Conservation (phyloP, 148 eudicot genomes). For the Camellia lanceoleosa region DNA sequence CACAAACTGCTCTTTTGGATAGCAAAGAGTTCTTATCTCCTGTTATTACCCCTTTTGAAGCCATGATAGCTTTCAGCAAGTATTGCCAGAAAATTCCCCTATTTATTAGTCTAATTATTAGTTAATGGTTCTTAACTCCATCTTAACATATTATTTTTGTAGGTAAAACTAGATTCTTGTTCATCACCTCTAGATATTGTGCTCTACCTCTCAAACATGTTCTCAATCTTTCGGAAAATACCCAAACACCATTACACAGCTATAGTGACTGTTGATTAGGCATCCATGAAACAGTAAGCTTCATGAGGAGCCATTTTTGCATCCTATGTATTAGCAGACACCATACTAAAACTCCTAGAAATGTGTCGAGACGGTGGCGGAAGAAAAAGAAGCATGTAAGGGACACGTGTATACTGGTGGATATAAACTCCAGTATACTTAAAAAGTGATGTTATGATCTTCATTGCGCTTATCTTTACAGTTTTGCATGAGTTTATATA, state of each 20-base stretch:
- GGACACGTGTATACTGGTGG: too few relatives aligned
- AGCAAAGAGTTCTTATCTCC: conserved; percentile 98
- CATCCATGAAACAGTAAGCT: neutral
- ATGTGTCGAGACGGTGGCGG: neutral
- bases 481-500: too few relatives aligned
- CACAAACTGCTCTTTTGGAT: conserved; percentile 93
- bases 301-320: neutral
- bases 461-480: too few relatives aligned
- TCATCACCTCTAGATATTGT: neutral
- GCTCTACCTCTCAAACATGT: neutral
- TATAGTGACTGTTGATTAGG: neutral
- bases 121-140: neutral
- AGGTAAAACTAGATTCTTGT: neutral
- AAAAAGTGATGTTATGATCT: too few relatives aligned
- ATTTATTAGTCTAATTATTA: neutral
- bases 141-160: neutral
- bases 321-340: neutral
- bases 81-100: conserved; percentile 11
- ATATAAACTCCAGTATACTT: too few relatives aligned
- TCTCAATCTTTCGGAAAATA: neutral
- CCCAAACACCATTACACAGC: neutral
- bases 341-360: neutral
- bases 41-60: conserved; percentile 91
- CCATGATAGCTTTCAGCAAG: conserved; percentile 82
- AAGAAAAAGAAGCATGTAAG: too few relatives aligned